A percentile compares a stretch with the other conserved stretches of the same genome.
These are phyloP conservation scores for Euphorbia peplus DNA, from an alignment of 345 rosid genomes.

Conservation along the genomic window DNA sequence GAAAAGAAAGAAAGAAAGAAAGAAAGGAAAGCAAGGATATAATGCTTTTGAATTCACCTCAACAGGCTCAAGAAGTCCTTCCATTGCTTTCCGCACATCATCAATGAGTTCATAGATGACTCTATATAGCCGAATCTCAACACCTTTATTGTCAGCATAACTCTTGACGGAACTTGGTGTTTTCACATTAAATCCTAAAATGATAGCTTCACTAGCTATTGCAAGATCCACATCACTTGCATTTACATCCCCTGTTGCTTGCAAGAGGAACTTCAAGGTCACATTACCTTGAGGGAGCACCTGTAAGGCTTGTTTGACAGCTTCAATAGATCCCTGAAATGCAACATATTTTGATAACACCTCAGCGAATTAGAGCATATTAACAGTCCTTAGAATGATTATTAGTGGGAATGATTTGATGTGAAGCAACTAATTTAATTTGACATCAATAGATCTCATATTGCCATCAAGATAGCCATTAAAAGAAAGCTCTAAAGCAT, in stretches of 20 bases:
- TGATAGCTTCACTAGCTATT: slow-evolving; percentile 75
- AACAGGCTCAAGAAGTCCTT: slow-evolving; percentile 86
- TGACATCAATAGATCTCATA: background rate
- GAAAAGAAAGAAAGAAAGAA: background rate
- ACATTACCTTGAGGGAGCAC: slow-evolving; percentile 90
- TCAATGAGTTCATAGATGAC: slow-evolving; percentile 95
- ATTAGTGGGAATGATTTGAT: background rate
- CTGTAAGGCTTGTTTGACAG: slow-evolving; percentile 87
- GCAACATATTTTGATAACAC: background rate
- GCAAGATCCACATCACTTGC: slow-evolving; percentile 94
- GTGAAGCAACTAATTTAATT: background rate
- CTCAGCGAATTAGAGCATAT: background rate
- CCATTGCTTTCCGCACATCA: slow-evolving; percentile 94
- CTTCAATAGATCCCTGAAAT: slow-evolving; percentile 89
- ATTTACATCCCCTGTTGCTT: slow-evolving; percentile 91
- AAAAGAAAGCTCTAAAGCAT: background rate
- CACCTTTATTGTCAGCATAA: slow-evolving; percentile 82
- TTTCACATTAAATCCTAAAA: slow-evolving; percentile 85
- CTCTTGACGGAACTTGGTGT: slow-evolving; percentile 74
- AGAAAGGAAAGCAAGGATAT: background rate
- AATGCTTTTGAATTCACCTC: slow-evolving; percentile 54
- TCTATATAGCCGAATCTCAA: slow-evolving; percentile 84
- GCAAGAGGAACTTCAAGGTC: slow-evolving; percentile 80
- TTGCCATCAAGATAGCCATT: background rate
- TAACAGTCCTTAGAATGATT: background rate